Evolutionary conservation across 176 grass and related monocot species (phyloP), one percentile per base, ranked within the genome.

Genomic region (Ananas comosus): DNA sequence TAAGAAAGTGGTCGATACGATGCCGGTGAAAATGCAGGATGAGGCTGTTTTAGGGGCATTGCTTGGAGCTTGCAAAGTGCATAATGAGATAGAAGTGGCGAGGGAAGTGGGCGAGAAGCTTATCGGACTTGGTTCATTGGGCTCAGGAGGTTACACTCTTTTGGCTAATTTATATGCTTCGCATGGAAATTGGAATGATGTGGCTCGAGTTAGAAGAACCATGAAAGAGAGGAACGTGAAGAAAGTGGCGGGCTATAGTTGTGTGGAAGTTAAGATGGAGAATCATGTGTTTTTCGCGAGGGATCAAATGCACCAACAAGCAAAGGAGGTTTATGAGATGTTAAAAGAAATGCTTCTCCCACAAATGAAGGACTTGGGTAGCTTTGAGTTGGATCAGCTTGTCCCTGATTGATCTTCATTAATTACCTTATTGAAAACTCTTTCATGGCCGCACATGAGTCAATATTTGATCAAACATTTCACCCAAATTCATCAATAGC

Each of bases 151-250:
- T 1, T 79, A 86, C 28, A 82, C 27, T 1, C 54, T 81, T 52
- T 68, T 91, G 47, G 83, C 80, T 64, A 86, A 83, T 78, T 16
- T 86, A 23, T 80, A 83, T 47, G 88, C 67, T 2, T 72, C 80
- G 12, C 42, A 63, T 42, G 71, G 67, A 16, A 65, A 47, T 74
- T 81, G 88, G 83, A 66, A 65, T 12, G 67, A 78, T 27, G 64
- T 67, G 64, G 83, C 74, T 42, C 79, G 24, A 4, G 21, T 83
- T 74, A 83, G 88, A 78, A 86, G 75, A 78, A 69, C 59, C 48
- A 76, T 81, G 71, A 91, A 57, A 74, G 64, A 76, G 63, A 73
- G 74, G 57, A 91, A 78, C 10, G 64, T 50, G 18, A 91, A 81
- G 48, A 83, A 72, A 59, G 70, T 25, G 0, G 56, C 88, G 1